Conservation (phyloP, 345 rosid species). For the Eucalyptus sideroxylon region DNA sequence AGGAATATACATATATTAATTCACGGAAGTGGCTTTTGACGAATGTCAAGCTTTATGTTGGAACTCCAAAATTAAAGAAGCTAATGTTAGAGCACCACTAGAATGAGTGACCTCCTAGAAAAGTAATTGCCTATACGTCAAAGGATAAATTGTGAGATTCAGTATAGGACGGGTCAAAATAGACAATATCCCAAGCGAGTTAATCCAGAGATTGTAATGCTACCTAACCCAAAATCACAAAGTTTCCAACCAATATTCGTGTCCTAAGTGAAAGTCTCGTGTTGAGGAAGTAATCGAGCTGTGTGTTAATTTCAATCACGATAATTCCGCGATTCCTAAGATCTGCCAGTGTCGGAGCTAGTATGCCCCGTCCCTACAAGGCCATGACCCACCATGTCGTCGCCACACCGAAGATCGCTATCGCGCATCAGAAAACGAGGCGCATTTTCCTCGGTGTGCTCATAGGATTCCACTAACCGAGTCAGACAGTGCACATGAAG, state of each 20-base stretch:
- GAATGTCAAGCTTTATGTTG: too few relatives aligned
- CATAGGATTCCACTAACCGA: not conserved
- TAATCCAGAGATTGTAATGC: rapidly evolving
- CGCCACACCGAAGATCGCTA: not conserved
- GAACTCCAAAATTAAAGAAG: too few relatives aligned
- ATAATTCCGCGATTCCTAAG: not conserved
- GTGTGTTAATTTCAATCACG: not conserved
- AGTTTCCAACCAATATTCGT: not conserved
- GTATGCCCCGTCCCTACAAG: not conserved
- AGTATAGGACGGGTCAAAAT: too few relatives aligned
- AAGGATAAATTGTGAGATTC: too few relatives aligned
- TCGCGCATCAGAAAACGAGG: not conserved
- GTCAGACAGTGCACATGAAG: not conserved
- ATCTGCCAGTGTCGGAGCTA: not conserved
- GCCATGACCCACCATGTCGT: not conserved
- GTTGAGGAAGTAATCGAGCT: not conserved
- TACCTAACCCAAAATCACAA: not conserved
- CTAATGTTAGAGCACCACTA: too few relatives aligned
- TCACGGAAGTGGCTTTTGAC: too few relatives aligned
- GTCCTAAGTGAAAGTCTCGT: not conserved
- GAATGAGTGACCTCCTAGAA: too few relatives aligned
- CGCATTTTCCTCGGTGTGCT: not conserved
- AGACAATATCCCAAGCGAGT: too few relatives aligned
- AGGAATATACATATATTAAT: too few relatives aligned
- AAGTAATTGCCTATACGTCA: rapidly evolving